Conservation (phyloP, 257 asterid genomes). For the Solanum sparsipilum region DNA sequence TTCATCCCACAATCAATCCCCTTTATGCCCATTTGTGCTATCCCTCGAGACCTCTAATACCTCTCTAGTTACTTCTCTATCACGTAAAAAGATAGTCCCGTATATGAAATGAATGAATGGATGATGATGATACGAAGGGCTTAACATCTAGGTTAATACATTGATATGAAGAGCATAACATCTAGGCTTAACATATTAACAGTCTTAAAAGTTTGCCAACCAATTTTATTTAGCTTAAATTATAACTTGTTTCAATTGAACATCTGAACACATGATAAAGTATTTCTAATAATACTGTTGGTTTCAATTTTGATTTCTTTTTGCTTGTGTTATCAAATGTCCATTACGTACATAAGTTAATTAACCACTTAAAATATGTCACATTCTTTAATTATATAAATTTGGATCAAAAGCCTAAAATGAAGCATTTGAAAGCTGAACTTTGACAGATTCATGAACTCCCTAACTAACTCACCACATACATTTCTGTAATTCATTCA, state of each 20-base stretch:
- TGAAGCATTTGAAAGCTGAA: neutral
- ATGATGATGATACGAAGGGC: neutral
- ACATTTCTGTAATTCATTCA: neutral
- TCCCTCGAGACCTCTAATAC: neutral
- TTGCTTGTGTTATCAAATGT: neutral
- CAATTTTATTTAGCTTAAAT: neutral
- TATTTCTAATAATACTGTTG: too few relatives aligned
- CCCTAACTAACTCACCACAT: neutral
- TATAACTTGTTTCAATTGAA: too few relatives aligned
- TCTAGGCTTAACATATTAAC: neutral
- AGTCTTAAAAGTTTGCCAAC: neutral
- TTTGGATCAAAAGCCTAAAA: neutral
- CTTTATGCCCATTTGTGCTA: neutral
- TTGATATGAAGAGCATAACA: too few relatives aligned
- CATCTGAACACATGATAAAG: neutral
- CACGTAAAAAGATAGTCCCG: neutral
- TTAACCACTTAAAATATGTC: neutral
- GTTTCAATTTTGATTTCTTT: too few relatives aligned
- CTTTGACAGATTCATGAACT: neutral
- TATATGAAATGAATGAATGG: neutral
- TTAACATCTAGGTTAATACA: neutral
- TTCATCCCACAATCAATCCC: neutral
- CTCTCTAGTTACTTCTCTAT: neutral
- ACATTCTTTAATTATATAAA: neutral
- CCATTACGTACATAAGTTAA: neutral